Conservation (phyloP, 306 rosid species). For the Gastrolobium bilobum region DNA sequence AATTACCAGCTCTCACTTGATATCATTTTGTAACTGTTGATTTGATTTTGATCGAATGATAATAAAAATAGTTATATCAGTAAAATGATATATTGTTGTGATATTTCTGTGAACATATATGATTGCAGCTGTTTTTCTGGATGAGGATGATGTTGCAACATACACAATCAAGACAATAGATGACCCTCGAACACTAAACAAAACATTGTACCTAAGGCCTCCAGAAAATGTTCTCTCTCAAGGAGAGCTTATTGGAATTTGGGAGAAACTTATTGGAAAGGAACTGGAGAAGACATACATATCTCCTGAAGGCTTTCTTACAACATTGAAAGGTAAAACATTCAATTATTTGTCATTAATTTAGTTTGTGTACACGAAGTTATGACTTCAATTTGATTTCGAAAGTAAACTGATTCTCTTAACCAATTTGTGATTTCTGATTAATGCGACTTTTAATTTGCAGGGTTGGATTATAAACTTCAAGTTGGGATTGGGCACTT, state of each 20-base stretch:
- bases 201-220: conserved; percentile 80
- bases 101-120: not conserved
- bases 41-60: too few relatives aligned
- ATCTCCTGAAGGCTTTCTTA: conserved; percentile 65
- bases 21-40: too few relatives aligned
- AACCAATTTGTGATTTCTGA: conserved; percentile 13
- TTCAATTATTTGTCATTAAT: not conserved
- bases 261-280: conserved; percentile 76
- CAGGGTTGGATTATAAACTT: conserved; percentile 64
- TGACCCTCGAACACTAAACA: conserved; percentile 84
- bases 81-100: not conserved
- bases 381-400: not conserved
- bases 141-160: conserved; percentile 77
- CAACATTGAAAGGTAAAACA: conserved; percentile 70
- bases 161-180: conserved; percentile 80
- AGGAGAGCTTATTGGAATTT: conserved; percentile 64
- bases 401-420: not conserved
- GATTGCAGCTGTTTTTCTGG: conserved; percentile 61
- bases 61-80: not conserved
- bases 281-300: conserved; percentile 58
- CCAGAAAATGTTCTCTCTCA: conserved; percentile 76
- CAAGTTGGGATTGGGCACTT: conserved; percentile 77
- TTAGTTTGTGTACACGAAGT: not conserved
- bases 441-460: conserved; percentile 36
- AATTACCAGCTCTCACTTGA: too few relatives aligned